phyloP scores from a whole-genome alignment of 1,139 yeast species.

The Suhomyces atakaporum region DNA sequence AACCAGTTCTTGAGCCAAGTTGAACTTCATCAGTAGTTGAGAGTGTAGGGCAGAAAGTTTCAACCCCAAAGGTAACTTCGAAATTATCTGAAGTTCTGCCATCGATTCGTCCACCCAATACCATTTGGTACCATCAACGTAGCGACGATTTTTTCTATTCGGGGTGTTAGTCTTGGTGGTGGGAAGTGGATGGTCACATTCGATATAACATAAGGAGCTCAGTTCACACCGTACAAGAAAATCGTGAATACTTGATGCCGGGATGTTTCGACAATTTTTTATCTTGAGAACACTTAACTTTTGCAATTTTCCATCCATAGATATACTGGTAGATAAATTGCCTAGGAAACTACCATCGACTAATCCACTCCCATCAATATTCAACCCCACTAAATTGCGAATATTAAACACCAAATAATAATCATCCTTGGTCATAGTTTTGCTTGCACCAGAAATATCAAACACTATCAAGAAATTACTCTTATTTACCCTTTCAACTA shows the following conservation, averaged over 20 bases:
- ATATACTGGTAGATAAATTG: conserved; percentile 27
- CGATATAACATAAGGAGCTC: conserved; percentile 28
- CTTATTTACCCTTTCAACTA: conserved; percentile 20
- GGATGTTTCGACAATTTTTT: conserved; percentile 27
- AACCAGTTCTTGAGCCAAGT: conserved; percentile 11
- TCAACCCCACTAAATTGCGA: conserved; percentile 33
- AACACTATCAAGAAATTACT: conserved; percentile 21
- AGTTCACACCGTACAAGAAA: conserved; percentile 18
- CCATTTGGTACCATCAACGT: conserved; percentile 30
- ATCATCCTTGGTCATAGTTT: conserved; percentile 23
- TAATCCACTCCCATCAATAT: conserved; percentile 29
- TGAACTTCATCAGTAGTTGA: neutral
- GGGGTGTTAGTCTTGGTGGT: conserved; percentile 6
- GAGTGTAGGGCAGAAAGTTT: conserved; percentile 24
- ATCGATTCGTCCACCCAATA: conserved; percentile 14
- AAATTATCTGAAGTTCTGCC: conserved; percentile 13
- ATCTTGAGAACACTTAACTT: conserved; percentile 28
- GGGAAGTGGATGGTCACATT: conserved; percentile 21
- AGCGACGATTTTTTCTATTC: conserved; percentile 11
- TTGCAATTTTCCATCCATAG: conserved; percentile 24
- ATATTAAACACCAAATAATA: conserved; percentile 32
- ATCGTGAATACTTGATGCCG: conserved; percentile 21
- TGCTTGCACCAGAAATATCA: conserved; percentile 16
- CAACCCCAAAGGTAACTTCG: conserved; percentile 30
- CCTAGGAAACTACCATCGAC: conserved; percentile 37